Evolutionary conservation across 768 basidiomycete genomes (phyloP), one percentile per base, ranked within the genome.

Genomic region (Leucogyrophana mollusca): DNA sequence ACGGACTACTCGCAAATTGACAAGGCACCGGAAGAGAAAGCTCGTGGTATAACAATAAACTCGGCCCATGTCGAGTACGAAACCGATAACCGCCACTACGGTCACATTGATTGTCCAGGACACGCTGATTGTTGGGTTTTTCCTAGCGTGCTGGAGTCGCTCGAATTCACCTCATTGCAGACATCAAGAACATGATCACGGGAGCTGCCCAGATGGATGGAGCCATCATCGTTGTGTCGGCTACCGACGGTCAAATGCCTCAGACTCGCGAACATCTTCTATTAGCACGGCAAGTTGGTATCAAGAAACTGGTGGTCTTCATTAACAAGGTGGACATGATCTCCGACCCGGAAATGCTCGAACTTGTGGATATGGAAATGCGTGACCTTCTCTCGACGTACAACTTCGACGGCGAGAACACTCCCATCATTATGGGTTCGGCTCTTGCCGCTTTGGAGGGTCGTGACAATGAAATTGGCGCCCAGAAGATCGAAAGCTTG

Each of bases 311-410:
- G 30, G 93, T 98, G 48, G 96, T 99, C 55, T 99, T 96, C 77
- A 94, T 99, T 70, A 99, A 99, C 87, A 99, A 99, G 73, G 85
- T 99, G 50, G 96, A 99, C 72, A 82, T 87, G 74, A 89, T 98
- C 49, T 82, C 87, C 51, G 96, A 99, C 78, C 83, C 87, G 4
- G 96, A 99, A 77, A 97, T 99, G 94, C 74, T 98, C 46, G 93
- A 96, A 73, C 87, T 99, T 49, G 96, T 99, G 50, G 96, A 99
- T 58, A 98, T 99, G 94, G 96, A 99, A 79, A 99, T 99, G 85
- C 86, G 96, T 49, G 96, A 99, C 62, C 78, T 99, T 9, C 79
- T 99, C 18, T 72, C 83, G 3, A 83, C 83, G 11, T 98, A 97
- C 74, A 90, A 92, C 58, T 99, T 89, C 54, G 96, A 99, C 58